Conservation (phyloP, 192 early-diverging fungal species). For the Entomortierella beljakovae region DNA sequence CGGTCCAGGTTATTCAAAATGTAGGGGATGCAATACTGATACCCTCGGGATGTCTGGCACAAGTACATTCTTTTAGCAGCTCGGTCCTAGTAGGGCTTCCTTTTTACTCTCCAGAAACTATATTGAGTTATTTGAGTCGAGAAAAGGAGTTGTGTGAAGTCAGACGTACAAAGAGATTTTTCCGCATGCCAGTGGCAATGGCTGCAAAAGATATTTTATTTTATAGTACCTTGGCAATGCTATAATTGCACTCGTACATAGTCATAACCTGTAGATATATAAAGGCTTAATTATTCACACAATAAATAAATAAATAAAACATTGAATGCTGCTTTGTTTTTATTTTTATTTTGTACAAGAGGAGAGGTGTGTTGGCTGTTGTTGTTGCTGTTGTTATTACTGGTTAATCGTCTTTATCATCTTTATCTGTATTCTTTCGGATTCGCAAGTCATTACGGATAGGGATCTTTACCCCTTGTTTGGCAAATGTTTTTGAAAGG, state of each 20-base stretch:
- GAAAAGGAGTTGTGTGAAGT: neutral
- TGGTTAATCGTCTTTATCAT: neutral
- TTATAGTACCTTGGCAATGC: slow-evolving; percentile 14
- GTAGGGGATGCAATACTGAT: slow-evolving; percentile 22
- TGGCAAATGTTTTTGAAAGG: slow-evolving; percentile 77
- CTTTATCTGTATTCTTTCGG: slow-evolving; percentile 32
- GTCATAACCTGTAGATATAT: too few species aligned
- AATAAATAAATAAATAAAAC: neutral
- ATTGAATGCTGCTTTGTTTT: neutral
- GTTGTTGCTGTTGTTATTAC: neutral
- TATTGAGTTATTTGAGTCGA: neutral
- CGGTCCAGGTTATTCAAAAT: slow-evolving; percentile 1
- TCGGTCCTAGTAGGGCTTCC: slow-evolving; percentile 7
- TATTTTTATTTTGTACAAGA: neutral
- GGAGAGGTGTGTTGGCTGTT: neutral
- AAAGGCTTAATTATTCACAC: neutral
- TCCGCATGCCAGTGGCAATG: neutral
- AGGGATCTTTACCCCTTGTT: slow-evolving; percentile 83
- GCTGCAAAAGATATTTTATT: slow-evolving; percentile 3
- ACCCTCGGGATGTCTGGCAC: slow-evolving; percentile 4
- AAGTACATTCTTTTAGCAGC: slow-evolving; percentile 1
- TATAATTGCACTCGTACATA: too few species aligned
- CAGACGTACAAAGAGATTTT: neutral
- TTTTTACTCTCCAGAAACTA: slow-evolving; percentile 9
- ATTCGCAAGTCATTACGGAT: slow-evolving; percentile 74